Evolutionary conservation across 257 asterid genomes (phyloP).

Genomic region (Lavandula angustifolia): DNA sequence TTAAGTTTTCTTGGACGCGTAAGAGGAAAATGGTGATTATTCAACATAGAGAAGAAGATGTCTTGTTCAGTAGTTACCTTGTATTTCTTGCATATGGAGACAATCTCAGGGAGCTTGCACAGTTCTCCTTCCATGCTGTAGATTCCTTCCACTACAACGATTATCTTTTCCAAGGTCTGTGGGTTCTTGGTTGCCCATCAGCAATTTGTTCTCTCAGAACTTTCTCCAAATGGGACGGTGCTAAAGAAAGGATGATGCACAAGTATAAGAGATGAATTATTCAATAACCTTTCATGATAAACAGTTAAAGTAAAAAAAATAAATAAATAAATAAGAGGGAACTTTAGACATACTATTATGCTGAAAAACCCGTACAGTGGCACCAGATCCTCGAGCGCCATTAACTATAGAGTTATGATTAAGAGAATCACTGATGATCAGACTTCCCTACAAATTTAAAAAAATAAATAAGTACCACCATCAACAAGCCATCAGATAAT

Average conservation of each 20-base stretch:
- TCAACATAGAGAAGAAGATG: conserved; percentile 26
- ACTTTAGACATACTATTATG: conserved; percentile 71
- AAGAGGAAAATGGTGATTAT: conserved; percentile 14
- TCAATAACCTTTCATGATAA: conserved; percentile 6
- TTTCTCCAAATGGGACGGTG: conserved; percentile 88
- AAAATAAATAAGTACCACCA: conserved; percentile 25
- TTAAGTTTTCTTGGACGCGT: neutral
- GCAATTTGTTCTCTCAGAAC: conserved; percentile 91
- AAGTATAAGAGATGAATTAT: conserved; percentile 15
- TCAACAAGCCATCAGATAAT: conserved; percentile 20
- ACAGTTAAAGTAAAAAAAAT: neutral
- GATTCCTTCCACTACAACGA: conserved; percentile 98
- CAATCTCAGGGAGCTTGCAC: conserved; percentile 96
- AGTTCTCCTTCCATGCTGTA: conserved; percentile 99
- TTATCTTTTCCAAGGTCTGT: conserved; percentile 98
- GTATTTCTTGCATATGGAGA: conserved; percentile 92
- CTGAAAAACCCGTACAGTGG: conserved; percentile 92
- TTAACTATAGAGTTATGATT: conserved; percentile 97
- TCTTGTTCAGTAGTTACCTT: conserved; percentile 54
- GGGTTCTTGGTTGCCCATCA: conserved; percentile 96
- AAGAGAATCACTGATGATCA: conserved; percentile 92
- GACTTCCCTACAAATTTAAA: conserved; percentile 66
- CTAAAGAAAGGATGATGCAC: conserved; percentile 45
- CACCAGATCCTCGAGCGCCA: conserved; percentile 99
- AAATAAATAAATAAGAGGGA: too few species aligned